Evolutionary conservation across 305 asterid species (phyloP).

Genomic region (Ajuga reptans): DNA sequence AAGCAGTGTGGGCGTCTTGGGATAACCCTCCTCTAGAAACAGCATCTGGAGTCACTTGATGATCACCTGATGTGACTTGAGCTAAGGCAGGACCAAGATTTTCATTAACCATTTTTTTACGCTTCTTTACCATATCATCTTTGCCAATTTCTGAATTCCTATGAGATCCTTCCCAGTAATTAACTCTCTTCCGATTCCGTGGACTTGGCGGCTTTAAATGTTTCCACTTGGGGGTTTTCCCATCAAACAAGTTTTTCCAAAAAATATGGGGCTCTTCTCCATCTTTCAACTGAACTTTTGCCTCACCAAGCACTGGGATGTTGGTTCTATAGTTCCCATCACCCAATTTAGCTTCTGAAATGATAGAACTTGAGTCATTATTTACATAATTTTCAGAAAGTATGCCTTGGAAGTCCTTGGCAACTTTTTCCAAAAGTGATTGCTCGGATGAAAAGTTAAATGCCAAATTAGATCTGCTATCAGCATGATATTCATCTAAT

Average conservation of each 20-base stretch:
- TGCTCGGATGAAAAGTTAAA: conserved; percentile 39
- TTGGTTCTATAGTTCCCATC: conserved; percentile 40
- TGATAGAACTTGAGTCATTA: conserved; percentile 28
- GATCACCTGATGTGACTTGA: conserved; percentile 35
- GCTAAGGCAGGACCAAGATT: conserved; percentile 30
- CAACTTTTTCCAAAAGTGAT: conserved; percentile 41
- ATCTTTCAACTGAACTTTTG: conserved; percentile 36
- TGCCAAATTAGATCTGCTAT: conserved; percentile 26
- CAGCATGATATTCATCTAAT: conserved; percentile 62
- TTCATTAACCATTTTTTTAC: conserved; percentile 42
- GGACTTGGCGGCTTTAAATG: conserved; percentile 37
- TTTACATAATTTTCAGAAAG: conserved; percentile 33
- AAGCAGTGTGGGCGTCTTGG: conserved; percentile 2
- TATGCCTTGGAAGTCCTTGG: conserved; percentile 48
- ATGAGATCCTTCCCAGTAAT: conserved; percentile 35
- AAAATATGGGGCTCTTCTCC: conserved; percentile 58
- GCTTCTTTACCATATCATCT: conserved; percentile 51
- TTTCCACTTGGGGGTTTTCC: conserved; percentile 61
- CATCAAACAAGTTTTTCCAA: conserved; percentile 69
- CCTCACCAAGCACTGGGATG: conserved; percentile 58
- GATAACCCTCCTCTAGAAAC: conserved; percentile 28
- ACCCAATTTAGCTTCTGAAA: conserved; percentile 56
- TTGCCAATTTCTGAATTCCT: conserved; percentile 27
- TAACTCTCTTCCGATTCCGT: conserved; percentile 68
- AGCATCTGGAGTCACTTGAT: conserved; percentile 26